These are phyloP conservation scores for Lodderomyces jiufengensis DNA, from an alignment of 1,139 yeast species.

Conservation along the genomic window DNA sequence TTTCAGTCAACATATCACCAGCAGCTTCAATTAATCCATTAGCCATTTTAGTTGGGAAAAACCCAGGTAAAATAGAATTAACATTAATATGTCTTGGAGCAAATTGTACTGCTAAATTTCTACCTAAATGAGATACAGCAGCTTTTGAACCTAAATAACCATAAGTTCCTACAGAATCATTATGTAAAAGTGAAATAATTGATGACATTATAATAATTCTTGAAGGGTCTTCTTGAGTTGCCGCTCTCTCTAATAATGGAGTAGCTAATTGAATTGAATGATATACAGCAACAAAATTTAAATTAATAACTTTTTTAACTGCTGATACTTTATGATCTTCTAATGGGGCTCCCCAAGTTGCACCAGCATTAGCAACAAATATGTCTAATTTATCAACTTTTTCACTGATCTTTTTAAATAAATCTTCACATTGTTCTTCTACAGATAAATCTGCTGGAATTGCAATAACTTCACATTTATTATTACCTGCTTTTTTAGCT, in stretches of 20 bases:
- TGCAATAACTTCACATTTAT: slow-evolving; percentile 42
- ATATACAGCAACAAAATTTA: slow-evolving; percentile 72
- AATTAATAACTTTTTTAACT: slow-evolving; percentile 58
- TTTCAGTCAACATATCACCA: slow-evolving; percentile 47
- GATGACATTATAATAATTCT: slow-evolving; percentile 70
- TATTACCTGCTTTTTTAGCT: slow-evolving; percentile 38
- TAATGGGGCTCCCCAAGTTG: slow-evolving; percentile 72
- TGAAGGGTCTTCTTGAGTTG: slow-evolving; percentile 57
- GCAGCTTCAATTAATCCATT: slow-evolving; percentile 55
- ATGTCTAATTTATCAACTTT: slow-evolving; percentile 52
- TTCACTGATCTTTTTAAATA: slow-evolving; percentile 41
- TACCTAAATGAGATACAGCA: slow-evolving; percentile 69
- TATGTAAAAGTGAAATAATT: slow-evolving; percentile 44
- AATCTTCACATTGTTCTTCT: slow-evolving; percentile 46
- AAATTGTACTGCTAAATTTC: slow-evolving; percentile 57
- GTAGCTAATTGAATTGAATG: slow-evolving; percentile 60
- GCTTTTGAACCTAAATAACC: slow-evolving; percentile 78
- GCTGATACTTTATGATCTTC: slow-evolving; percentile 62
- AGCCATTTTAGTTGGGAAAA: slow-evolving; percentile 76
- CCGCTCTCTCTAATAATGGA: slow-evolving; percentile 55
- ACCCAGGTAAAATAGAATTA: slow-evolving; percentile 74
- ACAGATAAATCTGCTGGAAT: slow-evolving; percentile 61
- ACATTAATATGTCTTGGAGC: slow-evolving; percentile 68
- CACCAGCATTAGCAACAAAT: slow-evolving; percentile 77
- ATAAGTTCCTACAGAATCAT: slow-evolving; percentile 53